These are phyloP conservation scores for Saccharomycopsis hybrid DNA, from an alignment of 1,139 yeast genomes.

Conservation along the genomic window DNA sequence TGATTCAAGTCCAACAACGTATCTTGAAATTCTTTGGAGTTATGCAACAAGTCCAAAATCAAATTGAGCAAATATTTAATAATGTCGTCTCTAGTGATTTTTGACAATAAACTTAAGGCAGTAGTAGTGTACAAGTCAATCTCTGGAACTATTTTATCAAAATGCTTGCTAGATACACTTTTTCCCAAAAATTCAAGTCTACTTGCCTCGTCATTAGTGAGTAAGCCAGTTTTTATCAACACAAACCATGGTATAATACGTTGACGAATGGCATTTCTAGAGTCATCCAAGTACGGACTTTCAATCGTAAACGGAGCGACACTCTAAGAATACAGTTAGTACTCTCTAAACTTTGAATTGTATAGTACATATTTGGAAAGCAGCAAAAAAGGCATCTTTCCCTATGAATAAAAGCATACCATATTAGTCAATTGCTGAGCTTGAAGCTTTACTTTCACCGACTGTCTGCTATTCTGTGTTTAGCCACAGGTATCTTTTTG, in stretches of 20 bases:
- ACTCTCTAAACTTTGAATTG: constrained; percentile 22
- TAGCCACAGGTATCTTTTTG: no score
- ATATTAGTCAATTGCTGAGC: no score
- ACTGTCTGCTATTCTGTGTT: no score
- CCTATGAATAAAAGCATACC: no score
- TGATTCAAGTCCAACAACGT: constrained; percentile 38
- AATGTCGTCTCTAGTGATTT: constrained; percentile 56
- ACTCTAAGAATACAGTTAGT: neutral
- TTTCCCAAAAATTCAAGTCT: constrained; percentile 61
- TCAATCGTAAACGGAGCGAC: constrained; percentile 33
- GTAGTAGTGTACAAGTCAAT: constrained; percentile 51
- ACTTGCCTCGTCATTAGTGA: constrained; percentile 60
- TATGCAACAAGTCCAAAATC: constrained; percentile 52
- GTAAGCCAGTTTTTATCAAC: constrained; percentile 65
- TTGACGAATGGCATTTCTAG: constrained; percentile 67
- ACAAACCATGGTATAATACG: constrained; percentile 94
- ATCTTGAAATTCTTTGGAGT: constrained; percentile 40
- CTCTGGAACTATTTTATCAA: constrained; percentile 36
- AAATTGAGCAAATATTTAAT: constrained; percentile 67
- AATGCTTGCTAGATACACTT: constrained; percentile 31
- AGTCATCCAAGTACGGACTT: constrained; percentile 66
- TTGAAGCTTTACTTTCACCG: no score
- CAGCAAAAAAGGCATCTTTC: no score
- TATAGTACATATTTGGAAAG: no score
- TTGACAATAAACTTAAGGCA: constrained; percentile 49